These are phyloP conservation scores for Curvularia lunata DNA, from an alignment of 2,329 filamentous ascomycete genomes.

Conservation along the genomic window DNA sequence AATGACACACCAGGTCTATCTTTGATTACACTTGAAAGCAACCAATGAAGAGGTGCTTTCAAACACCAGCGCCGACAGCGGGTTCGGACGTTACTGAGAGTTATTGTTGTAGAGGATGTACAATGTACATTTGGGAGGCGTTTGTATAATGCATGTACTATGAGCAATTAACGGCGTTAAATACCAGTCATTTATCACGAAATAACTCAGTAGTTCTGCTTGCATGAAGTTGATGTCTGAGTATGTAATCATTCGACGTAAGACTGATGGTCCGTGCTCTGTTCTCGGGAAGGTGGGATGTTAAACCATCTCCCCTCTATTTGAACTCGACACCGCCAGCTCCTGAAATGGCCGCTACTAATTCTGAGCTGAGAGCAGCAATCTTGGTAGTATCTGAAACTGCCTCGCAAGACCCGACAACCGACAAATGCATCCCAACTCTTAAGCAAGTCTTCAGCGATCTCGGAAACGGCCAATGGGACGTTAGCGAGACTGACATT, in stretches of 20 bases:
- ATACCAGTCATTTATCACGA: constrained; percentile 26
- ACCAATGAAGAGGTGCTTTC: constrained; percentile 9
- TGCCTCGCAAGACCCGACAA: constrained; percentile 76
- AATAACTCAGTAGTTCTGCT: background rate
- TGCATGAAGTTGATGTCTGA: constrained; percentile 6
- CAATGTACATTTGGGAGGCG: constrained; percentile 1
- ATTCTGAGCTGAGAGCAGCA: constrained; percentile 68
- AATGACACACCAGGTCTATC: background rate
- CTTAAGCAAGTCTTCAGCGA: constrained; percentile 72
- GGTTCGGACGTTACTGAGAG: constrained; percentile 8
- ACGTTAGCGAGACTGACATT: constrained; percentile 71
- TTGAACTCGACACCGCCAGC: constrained; percentile 20
- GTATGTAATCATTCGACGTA: constrained; percentile 5
- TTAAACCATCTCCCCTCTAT: constrained; percentile 28
- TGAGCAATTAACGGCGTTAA: constrained; percentile 39
- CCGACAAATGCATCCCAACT: constrained; percentile 73
- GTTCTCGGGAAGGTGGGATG: constrained; percentile 23
- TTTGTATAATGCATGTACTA: constrained; percentile 49
- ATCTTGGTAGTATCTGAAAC: constrained; percentile 93
- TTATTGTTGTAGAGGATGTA: constrained; percentile 9
- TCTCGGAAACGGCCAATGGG: constrained; percentile 74
- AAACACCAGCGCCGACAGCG: constrained; percentile 23
- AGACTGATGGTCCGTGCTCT: constrained; percentile 29
- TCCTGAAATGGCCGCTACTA: constrained; percentile 39
- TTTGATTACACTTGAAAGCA: constrained; percentile 4